phyloP scores from a whole-genome alignment of 352 stramenopile genomes.

The Pythium utonaiense region DNA sequence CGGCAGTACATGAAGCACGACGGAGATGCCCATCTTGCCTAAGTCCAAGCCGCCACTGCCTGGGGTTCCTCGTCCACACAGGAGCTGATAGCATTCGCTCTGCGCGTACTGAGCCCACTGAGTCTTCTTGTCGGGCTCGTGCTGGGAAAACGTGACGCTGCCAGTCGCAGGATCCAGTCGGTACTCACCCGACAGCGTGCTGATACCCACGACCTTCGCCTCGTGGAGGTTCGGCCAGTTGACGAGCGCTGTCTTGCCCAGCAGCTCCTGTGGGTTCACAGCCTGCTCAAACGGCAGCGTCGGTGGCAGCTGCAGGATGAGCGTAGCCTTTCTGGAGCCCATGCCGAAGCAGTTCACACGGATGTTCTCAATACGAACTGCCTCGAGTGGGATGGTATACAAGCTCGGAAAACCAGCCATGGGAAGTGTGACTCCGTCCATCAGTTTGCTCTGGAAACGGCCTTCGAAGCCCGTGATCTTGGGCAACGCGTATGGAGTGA shows the following conservation, averaged over 20 bases:
- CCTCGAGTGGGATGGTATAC: conserved; percentile 53
- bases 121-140: conserved; percentile 50
- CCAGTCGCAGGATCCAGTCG: conserved; percentile 32
- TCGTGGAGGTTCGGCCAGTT: conserved; percentile 99
- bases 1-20: conserved; percentile 80
- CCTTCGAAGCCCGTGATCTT: conserved; percentile 38
- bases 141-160: conserved; percentile 37
- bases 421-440: conserved; percentile 68
- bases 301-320: conserved; percentile 61
- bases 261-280: conserved; percentile 29
- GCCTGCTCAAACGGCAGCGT: conserved; percentile 24
- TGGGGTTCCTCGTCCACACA: conserved; percentile 70
- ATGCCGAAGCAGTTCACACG: conserved; percentile 96
- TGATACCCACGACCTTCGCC: conserved; percentile 85
- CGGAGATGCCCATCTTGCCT: conserved; percentile 70
- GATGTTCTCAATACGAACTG: conserved; percentile 59
- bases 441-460: conserved; percentile 69
- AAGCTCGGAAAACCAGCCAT: conserved; percentile 77
- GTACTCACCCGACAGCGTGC: conserved; percentile 55
- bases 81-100: conserved; percentile 61
- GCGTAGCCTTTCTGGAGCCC: conserved; percentile 66
- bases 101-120: conserved; percentile 66
- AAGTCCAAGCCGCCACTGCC: conserved; percentile 93
- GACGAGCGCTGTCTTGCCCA: conserved; percentile 86
- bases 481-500: conserved; percentile 52